Percentiles rank a stretch among this genome's conserved stretches.
Evolutionary conservation across 495 filamentous ascomycete genomes (phyloP).

Genomic region (Penicillium paxilli): DNA sequence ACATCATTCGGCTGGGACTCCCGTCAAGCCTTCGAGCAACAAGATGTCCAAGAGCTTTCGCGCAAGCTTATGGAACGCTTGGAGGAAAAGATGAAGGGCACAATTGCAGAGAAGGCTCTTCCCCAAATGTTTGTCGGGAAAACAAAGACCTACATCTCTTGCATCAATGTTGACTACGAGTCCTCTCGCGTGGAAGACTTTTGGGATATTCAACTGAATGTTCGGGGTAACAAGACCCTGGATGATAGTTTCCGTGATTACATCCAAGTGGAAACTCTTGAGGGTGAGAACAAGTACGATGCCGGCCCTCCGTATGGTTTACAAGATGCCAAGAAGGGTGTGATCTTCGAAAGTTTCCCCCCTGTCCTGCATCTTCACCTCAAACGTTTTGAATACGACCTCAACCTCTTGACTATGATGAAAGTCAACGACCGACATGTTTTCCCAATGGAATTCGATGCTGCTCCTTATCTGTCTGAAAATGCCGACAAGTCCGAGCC

Average conservation of each 20-base stretch:
- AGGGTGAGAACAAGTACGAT: constrained; percentile 98
- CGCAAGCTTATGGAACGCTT: constrained; percentile 95
- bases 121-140: constrained; percentile 92
- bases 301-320: constrained; percentile 84
- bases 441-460: constrained; percentile 92
- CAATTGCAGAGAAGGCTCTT: constrained; percentile 87
- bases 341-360: constrained; percentile 95
- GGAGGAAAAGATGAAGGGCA: constrained; percentile 97
- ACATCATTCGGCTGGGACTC: constrained; percentile 98
- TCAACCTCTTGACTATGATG: constrained; percentile 94
- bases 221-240: constrained; percentile 87
- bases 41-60: constrained; percentile 97
- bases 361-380: constrained; percentile 94
- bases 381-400: constrained; percentile 97
- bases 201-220: constrained; percentile 98
- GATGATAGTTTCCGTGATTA: constrained; percentile 96
- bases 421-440: constrained; percentile 99
- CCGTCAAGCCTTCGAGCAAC: constrained; percentile 96
- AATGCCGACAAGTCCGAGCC: constrained; percentile 86
- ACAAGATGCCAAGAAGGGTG: constrained; percentile 95
- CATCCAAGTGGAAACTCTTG: constrained; percentile 91
- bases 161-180: constrained; percentile 97
- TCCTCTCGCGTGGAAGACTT: constrained; percentile 95
- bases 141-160: constrained; percentile 97
- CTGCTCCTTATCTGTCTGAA: constrained; percentile 80